These are phyloP conservation scores for Diaporthe aspalathi DNA, from an alignment of 2,329 filamentous ascomycete genomes.

Conservation along the genomic window DNA sequence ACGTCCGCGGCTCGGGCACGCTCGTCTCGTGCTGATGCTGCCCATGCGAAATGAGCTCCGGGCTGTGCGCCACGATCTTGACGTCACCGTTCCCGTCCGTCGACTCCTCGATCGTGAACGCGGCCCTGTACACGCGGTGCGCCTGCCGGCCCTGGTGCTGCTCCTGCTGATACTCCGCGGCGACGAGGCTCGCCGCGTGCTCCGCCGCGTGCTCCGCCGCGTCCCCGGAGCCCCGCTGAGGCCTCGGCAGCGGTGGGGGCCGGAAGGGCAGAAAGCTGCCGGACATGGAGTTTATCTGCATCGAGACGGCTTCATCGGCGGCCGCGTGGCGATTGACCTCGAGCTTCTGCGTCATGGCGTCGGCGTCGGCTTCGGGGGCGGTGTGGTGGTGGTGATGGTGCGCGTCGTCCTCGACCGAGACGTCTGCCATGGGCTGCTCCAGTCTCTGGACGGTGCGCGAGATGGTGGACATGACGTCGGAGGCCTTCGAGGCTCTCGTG, in stretches of 20 bases:
- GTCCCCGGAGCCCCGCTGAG: constrained; percentile 51
- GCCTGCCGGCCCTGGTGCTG: constrained; percentile 51
- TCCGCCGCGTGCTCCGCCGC: background rate
- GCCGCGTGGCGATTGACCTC: constrained; percentile 68
- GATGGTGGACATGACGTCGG: constrained; percentile 76
- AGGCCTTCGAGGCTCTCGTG: constrained; percentile 61
- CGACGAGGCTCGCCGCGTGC: constrained; percentile 44
- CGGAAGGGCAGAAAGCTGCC: constrained; percentile 83
- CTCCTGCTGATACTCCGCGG: constrained; percentile 42
- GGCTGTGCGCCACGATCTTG: constrained; percentile 70
- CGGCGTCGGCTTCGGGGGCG: too few species aligned
- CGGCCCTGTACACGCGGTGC: constrained; percentile 70
- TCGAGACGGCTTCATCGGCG: constrained; percentile 67
- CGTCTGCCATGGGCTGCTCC: constrained; percentile 66
- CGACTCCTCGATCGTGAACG: constrained; percentile 76
- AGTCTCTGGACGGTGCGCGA: constrained; percentile 69
- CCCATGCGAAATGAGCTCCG: constrained; percentile 65
- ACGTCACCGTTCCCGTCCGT: constrained; percentile 69
- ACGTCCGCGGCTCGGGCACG: constrained; percentile 58
- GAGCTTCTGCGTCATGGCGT: constrained; percentile 62
- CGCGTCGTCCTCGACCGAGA: constrained; percentile 55
- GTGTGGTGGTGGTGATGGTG: constrained; percentile 44
- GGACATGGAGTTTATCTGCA: constrained; percentile 76
- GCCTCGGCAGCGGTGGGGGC: constrained; percentile 82
- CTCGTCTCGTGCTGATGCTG: constrained; percentile 37